Evolutionary conservation across 2,329 filamentous ascomycete species (phyloP).

Genomic region (Alternaria sp.): DNA sequence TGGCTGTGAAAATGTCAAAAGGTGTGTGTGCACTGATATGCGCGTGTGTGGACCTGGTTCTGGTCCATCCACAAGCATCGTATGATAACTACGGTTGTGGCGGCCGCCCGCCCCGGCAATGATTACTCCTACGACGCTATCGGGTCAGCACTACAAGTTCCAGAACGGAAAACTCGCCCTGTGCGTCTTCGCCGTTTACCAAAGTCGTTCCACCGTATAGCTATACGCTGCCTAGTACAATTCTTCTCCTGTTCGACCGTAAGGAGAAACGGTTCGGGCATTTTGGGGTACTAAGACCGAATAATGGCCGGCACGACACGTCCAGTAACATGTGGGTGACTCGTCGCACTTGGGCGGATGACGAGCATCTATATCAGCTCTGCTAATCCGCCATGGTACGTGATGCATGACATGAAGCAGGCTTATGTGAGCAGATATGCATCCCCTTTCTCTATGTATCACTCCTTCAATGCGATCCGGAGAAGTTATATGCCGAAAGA

Average conservation of each 20-base stretch:
- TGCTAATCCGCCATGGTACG: background rate
- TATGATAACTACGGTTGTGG: constrained; percentile 2
- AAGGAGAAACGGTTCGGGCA: background rate
- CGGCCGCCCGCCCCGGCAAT: background rate
- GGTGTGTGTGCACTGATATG: background rate
- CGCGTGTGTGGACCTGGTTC: background rate
- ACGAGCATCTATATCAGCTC: background rate
- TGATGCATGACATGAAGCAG: constrained; percentile 1
- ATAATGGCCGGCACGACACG: background rate
- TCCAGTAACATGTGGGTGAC: background rate
- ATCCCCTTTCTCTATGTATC: background rate
- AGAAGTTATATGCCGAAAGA: background rate
- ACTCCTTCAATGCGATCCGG: background rate
- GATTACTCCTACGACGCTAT: background rate
- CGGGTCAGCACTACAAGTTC: background rate
- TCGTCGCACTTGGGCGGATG: background rate
- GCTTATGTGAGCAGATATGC: background rate
- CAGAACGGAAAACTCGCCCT: background rate
- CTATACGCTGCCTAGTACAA: background rate
- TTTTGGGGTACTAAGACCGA: background rate
- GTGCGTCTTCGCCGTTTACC: background rate
- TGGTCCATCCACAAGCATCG: background rate
- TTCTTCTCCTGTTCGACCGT: background rate
- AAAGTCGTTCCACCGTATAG: background rate
- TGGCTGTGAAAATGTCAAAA: background rate